Evolutionary conservation across 768 basidiomycete species (phyloP), one percentile per base, ranked within the genome.

Genomic region (Boletellus emodensis): DNA sequence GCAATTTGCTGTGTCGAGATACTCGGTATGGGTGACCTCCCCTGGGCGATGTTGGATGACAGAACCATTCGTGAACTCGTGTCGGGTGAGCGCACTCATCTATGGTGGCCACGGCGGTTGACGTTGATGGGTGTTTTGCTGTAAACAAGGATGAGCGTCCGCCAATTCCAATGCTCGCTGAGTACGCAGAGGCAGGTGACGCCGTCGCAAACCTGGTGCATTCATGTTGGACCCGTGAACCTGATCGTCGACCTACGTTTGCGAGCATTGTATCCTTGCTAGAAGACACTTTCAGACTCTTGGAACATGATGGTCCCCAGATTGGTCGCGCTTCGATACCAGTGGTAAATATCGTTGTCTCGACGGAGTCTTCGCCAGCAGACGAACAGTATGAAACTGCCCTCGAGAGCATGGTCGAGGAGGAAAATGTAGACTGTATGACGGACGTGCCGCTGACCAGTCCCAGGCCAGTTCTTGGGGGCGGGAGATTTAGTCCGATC

Each of bases 1-100:
- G 80, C 81, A 0, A 81, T 89, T 47, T 73, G 74, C 38, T 86
- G 83, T 49, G 67, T 82, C 7, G 85, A 87, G 61, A 78, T 86
- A 46, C 65, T 85, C 24, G 74, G 77, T 0, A 79, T 81, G 69
- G 85, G 84, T 5, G 74, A 77, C 48, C 64, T 84, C 44, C 83
- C 85, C 1, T 85, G 83, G 81, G 65, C 71, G 4, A 60, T 69
- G 12, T 63, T 73, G 52, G 75, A 80, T 43, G 81, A 85, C 46
- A 71, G 73, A 6, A 66, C 72, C 1, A 78, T 86, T 24, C 71
- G 71, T 26, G 70, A 72, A 47, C 72, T 79, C 24, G 80, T 86
- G 13, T 56, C 80, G 7, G 68, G 82, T 83, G 47, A 40, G 73
- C 63, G 35, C 42, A 51, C 11, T 20, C 3, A 6, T 32, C 22